phyloP scores from a whole-genome alignment of 495 filamentous ascomycete genomes.

The Acidomyces sp. region DNA sequence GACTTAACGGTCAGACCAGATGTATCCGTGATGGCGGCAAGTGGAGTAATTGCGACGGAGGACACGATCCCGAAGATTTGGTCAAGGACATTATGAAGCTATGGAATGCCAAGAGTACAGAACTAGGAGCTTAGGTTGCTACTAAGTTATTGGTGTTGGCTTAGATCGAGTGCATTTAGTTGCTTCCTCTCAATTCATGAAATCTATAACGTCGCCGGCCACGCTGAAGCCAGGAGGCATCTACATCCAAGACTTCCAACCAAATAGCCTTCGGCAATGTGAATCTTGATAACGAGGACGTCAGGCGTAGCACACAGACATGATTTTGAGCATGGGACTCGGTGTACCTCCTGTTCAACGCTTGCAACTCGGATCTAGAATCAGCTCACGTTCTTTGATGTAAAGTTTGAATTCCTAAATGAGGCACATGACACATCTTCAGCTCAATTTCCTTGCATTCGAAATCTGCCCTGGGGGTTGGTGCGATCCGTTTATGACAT shows the following conservation, averaged over 20 bases:
- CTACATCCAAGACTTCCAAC: background rate
- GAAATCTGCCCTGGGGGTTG: too few relatives aligned
- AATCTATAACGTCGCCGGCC: background rate
- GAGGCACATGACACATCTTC: too few relatives aligned
- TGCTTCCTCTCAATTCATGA: background rate
- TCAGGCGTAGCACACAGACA: too few relatives aligned
- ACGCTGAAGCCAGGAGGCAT: background rate
- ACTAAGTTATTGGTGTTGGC: background rate
- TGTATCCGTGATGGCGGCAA: slow-evolving; percentile 69
- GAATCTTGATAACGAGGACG: too few relatives aligned
- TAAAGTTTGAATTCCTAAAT: too few relatives aligned
- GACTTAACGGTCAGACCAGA: slow-evolving; percentile 56
- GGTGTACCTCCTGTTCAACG: too few relatives aligned
- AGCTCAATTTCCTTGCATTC: too few relatives aligned
- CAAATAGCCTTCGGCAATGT: background rate
- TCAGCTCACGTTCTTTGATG: too few relatives aligned
- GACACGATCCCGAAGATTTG: slow-evolving; percentile 55
- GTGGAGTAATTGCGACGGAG: slow-evolving; percentile 69
- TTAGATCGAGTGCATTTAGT: background rate
- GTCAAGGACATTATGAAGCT: slow-evolving; percentile 55
- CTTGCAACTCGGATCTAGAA: too few relatives aligned
- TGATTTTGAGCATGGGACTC: too few relatives aligned
- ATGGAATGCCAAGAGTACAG: slow-evolving; percentile 27
- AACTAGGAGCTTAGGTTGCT: background rate
- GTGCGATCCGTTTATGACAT: too few relatives aligned